Conservation (phyloP, 177 flowering plant species). For the Vitis hybrid region DNA sequence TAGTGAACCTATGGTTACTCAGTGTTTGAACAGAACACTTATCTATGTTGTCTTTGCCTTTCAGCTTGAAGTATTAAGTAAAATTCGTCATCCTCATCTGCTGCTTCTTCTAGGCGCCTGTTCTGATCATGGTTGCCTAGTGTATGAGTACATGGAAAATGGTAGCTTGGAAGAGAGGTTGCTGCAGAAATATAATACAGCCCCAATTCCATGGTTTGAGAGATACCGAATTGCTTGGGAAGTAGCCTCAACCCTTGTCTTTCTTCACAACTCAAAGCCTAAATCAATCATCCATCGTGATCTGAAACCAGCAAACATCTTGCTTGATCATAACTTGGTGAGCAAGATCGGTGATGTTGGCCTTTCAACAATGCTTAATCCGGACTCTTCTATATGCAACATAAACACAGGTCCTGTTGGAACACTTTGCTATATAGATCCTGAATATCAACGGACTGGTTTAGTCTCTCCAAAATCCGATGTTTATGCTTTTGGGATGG, state of each 20-base stretch:
- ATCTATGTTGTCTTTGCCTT: constrained; percentile 13
- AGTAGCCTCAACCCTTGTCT: constrained; percentile 74
- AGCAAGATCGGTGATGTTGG: constrained; percentile 96
- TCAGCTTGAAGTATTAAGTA: constrained; percentile 84
- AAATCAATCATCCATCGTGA: constrained; percentile 81
- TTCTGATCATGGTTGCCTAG: constrained; percentile 71
- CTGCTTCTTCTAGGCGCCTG: constrained; percentile 90
- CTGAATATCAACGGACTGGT: constrained; percentile 90
- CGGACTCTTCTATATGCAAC: constrained; percentile 28
- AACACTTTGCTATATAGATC: constrained; percentile 84
- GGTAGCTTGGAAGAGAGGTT: constrained; percentile 83
- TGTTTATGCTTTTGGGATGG: constrained; percentile 84
- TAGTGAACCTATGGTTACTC: not conserved
- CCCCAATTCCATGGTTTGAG: constrained; percentile 78
- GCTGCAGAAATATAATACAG: constrained; percentile 35
- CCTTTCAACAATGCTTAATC: constrained; percentile 58
- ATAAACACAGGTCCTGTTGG: constrained; percentile 61
- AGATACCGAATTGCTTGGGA: constrained; percentile 87
- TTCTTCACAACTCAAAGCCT: constrained; percentile 79
- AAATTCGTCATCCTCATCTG: constrained; percentile 79
- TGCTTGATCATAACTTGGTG: constrained; percentile 72
- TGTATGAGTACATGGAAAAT: constrained; percentile 90
- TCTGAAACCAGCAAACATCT: constrained; percentile 87
- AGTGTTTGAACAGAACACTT: not conserved
- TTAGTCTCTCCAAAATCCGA: constrained; percentile 66